Base-by-base conservation (phyloP, 768 basidiomycete species). In the Lyophyllum shimeji region DNA sequence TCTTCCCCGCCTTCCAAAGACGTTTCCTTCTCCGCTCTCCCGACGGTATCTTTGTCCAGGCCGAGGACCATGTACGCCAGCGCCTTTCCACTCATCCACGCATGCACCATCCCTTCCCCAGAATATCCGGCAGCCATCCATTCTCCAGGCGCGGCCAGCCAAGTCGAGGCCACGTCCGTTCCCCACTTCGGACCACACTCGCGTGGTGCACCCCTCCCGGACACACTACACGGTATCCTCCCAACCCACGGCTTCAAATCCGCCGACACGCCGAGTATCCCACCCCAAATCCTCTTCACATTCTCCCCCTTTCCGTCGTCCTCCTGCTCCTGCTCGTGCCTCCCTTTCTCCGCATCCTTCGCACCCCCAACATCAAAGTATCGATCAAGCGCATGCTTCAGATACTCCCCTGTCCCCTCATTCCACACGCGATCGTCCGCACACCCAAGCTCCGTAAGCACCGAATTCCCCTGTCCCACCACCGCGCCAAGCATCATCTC, bases 81-180 rank as follows among this genome's bases (percentile, higher is more conserved):
- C 7, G 82, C 84, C 53, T 77, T 76, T 3, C 82, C 80, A 53
- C 83, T 77, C 66, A 84, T 65, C 85, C 86, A 88, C 0, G 84
- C 86, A 59, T 87, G 81, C 3, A 81, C 81, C 87, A 89, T 88
- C 1, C 88, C 88, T 60, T 90, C 88, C 0, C 88, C 88, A 0
- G 79, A 76, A 64, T 85, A 90, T 3, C 86, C 88, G 12, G 84
- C 87, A 15, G 83, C 74, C 15, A 89, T 76, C 89, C 88, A 89
- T 65, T 90, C 88, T 17, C 86, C 87, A 0, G 84, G 68, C 20
- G 63, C 53, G 1, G 75, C 71, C 9, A 71, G 55, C 20, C 51
- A 29, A 3, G 45, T 34, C 2, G n/a, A n/a, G n/a, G n/a, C 31
- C 48, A 18, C 29, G 52, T 17, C 49, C 52, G n/a, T n/a, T n/a